phyloP scores from a whole-genome alignment of 345 rosid genomes.

The Aurinia saxatilis region DNA sequence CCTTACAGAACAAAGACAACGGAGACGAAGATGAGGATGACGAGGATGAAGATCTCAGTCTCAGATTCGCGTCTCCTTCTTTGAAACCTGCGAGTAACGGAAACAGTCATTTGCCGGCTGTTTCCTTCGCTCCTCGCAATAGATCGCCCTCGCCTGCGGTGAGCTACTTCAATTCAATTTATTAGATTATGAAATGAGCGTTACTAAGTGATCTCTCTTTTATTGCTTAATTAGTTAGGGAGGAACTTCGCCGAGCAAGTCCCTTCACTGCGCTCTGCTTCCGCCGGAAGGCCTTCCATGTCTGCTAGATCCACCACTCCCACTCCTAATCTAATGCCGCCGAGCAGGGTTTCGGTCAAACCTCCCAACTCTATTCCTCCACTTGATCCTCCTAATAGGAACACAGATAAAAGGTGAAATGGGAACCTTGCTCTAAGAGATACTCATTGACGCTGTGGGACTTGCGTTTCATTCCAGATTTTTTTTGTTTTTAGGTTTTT shows the following conservation, averaged over 20 bases:
- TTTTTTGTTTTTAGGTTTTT: slow-evolving; percentile 47
- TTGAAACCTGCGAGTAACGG: slow-evolving; percentile 29
- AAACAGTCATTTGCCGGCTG: slow-evolving; percentile 32
- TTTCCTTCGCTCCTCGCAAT: slow-evolving; percentile 43
- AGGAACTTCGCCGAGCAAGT: slow-evolving; percentile 80
- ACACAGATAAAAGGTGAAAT: slow-evolving; percentile 43
- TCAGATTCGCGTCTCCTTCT: slow-evolving; percentile 43
- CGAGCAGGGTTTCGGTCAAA: slow-evolving; percentile 51
- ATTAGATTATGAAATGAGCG: background rate
- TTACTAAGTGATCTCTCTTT: no score
- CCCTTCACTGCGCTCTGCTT: slow-evolving; percentile 68
- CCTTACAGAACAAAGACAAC: slow-evolving; percentile 76
- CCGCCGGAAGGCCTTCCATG: slow-evolving; percentile 69
- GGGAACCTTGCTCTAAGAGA: background rate
- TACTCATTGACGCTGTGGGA: background rate
- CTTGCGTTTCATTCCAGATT: background rate
- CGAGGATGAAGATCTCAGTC: slow-evolving; percentile 66
- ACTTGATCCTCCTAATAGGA: slow-evolving; percentile 57
- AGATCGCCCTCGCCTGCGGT: slow-evolving; percentile 99
- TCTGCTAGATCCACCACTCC: slow-evolving; percentile 45
- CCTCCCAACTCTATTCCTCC: slow-evolving; percentile 53
- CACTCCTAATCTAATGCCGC: slow-evolving; percentile 44
- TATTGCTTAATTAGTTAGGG: slow-evolving; percentile 69
- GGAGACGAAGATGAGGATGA: slow-evolving; percentile 55
- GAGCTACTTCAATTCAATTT: no score